phyloP scores from a whole-genome alignment of 2,329 filamentous ascomycete genomes.

The Aspergillus aculeatinus region DNA sequence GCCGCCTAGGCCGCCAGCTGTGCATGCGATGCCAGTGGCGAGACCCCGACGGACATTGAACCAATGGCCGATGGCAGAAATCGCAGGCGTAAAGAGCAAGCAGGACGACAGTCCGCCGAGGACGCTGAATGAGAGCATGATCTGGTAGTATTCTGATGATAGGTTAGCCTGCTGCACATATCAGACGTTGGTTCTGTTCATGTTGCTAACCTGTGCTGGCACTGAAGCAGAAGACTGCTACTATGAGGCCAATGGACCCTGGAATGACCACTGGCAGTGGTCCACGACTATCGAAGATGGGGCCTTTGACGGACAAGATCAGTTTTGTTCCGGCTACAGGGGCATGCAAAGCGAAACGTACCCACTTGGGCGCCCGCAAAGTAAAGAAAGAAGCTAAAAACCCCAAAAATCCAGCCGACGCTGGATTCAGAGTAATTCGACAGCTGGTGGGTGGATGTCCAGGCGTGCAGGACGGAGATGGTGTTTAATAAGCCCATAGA shows the following conservation, averaged over 20 bases:
- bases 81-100: constrained; percentile 29
- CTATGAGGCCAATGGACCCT: constrained; percentile 31
- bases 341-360: not conserved
- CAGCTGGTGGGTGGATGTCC: constrained; percentile 37
- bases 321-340: constrained; percentile 14
- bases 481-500: constrained; percentile 44
- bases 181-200: not conserved
- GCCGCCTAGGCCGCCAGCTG: constrained; percentile 33
- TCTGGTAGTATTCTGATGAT: constrained; percentile 35
- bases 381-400: constrained; percentile 41
- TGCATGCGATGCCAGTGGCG: constrained; percentile 34
- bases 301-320: constrained; percentile 6
- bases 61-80: constrained; percentile 33
- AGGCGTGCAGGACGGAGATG: constrained; percentile 40
- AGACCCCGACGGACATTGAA: constrained; percentile 29
- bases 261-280: constrained; percentile 31
- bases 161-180: constrained; percentile 2
- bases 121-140: constrained; percentile 34
- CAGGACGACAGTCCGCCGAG: constrained; percentile 30
- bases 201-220: not conserved
- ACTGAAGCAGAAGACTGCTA: constrained; percentile 30
- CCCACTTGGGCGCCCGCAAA: constrained; percentile 27
- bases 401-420: constrained; percentile 44
- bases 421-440: constrained; percentile 30
- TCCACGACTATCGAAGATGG: constrained; percentile 40